Conservation (phyloP, 495 filamentous ascomycete species). For the Tuber magnatum region DNA sequence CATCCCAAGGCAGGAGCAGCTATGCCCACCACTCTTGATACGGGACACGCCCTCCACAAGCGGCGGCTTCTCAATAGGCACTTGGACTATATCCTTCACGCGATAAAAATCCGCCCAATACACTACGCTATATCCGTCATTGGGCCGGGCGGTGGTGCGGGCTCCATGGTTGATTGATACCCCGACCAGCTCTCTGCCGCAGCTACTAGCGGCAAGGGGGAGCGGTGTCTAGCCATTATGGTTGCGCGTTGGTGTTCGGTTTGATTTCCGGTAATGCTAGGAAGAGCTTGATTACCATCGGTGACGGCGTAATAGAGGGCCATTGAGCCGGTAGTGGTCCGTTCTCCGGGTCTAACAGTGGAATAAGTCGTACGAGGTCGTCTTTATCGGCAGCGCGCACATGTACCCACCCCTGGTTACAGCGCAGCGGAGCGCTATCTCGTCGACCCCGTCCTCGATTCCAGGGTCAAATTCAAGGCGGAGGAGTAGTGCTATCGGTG, state of each 20-base stretch:
- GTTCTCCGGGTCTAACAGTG: slow-evolving; percentile 8
- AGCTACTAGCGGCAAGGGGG: not conserved
- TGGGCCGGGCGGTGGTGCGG: not conserved
- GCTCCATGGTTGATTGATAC: not conserved
- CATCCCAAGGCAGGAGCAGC: not conserved
- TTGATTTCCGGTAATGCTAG: not conserved
- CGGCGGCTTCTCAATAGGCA: not conserved
- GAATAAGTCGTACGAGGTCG: slow-evolving; percentile 11
- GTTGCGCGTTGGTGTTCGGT: not conserved
- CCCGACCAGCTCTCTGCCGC: not conserved
- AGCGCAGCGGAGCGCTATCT: slow-evolving; percentile 9
- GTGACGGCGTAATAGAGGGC: slow-evolving; percentile 22
- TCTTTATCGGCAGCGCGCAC: not conserved
- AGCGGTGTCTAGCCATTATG: not conserved
- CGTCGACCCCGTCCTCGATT: not conserved
- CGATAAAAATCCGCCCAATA: not conserved
- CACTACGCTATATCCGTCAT: not conserved
- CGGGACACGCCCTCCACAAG: not conserved
- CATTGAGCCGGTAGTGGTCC: slow-evolving; percentile 11
- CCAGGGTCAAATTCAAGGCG: slow-evolving; percentile 3
- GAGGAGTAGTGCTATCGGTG: slow-evolving; percentile 8
- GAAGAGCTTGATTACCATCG: not conserved
- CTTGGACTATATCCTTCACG: not conserved
- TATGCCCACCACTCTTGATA: not conserved
- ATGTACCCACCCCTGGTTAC: not conserved